Conservation (phyloP, 306 rosid genomes). For the Rosa rugosa region DNA sequence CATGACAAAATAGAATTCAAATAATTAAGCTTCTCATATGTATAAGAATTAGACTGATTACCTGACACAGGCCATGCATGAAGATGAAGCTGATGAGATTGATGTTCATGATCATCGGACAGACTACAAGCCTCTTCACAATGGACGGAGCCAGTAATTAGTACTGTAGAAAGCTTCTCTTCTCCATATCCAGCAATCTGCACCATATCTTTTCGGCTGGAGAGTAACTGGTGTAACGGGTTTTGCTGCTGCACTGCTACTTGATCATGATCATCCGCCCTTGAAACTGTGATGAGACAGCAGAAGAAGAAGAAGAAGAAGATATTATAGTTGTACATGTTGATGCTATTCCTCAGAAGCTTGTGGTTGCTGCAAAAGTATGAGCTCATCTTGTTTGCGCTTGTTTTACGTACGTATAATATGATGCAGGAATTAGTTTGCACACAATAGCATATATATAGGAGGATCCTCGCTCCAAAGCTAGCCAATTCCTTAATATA, state of each 20-base stretch:
- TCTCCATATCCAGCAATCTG: conserved; percentile 89
- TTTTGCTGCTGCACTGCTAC: conserved; percentile 9
- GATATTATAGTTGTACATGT: not conserved
- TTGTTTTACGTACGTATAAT: conserved; percentile 1
- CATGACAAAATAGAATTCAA: not conserved
- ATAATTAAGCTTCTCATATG: not conserved
- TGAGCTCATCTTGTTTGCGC: not conserved
- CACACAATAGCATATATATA: conserved; percentile 3
- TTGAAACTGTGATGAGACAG: conserved; percentile 16
- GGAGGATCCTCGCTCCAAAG: not conserved
- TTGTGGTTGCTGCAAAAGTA: not conserved
- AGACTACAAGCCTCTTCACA: conserved; percentile 48
- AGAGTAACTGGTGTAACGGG: conserved; percentile 30
- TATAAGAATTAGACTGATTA: conserved; percentile 1
- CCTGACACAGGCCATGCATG: conserved; percentile 84
- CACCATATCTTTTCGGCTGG: conserved; percentile 63
- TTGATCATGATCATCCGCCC: not conserved
- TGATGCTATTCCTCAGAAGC: conserved; percentile 5
- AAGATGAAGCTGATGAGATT: conserved; percentile 30
- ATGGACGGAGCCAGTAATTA: conserved; percentile 71
- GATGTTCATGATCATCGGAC: conserved; percentile 20
- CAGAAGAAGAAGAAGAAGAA: not conserved
- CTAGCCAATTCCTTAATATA: not conserved
- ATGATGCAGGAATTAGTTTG: not conserved
- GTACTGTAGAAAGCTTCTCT: conserved; percentile 87